A percentile compares a stretch with the other conserved stretches of the same genome.
These are phyloP conservation scores for Scalesia atractyloides DNA, from an alignment of 129 eudicot genomes.

Conservation along the genomic window DNA sequence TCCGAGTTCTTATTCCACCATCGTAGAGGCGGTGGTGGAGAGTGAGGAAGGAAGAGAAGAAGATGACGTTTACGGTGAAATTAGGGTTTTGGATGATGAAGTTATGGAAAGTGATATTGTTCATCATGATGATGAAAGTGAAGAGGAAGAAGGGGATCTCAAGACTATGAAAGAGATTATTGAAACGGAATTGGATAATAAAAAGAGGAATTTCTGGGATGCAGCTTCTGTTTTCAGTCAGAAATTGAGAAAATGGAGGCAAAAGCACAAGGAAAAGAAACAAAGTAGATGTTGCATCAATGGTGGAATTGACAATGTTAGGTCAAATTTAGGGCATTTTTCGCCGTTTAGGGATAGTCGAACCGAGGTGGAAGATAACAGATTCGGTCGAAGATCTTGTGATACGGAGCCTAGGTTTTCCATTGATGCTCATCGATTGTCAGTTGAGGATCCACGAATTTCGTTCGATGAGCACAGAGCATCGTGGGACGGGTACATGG, in stretches of 20 bases:
- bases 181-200: constrained; percentile 60
- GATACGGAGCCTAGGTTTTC: constrained; percentile 83
- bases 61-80: constrained; percentile 18
- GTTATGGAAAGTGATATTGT: constrained; percentile 36
- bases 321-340: constrained; percentile 27
- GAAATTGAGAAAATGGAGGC: constrained; percentile 71
- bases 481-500: constrained; percentile 95
- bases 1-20: constrained; percentile 35
- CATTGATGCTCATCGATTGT: constrained; percentile 63
- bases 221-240: constrained; percentile 77
- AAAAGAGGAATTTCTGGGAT: constrained; percentile 45
- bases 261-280: constrained; percentile 53
- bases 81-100: constrained; percentile 45
- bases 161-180: constrained; percentile 89
- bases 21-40: constrained; percentile 31
- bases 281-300: constrained; percentile 29
- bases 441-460: constrained; percentile 52
- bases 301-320: constrained; percentile 14
- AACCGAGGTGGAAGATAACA: constrained; percentile 56
- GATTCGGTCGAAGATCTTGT: constrained; percentile 72
- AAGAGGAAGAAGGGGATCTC: constrained; percentile 38
- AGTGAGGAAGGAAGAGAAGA: constrained; percentile 20
- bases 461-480: constrained; percentile 89
- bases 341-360: constrained; percentile 34
- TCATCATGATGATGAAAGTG: constrained; percentile 26